Base-by-base conservation (phyloP, 192 early-diverging fungal genomes). In the Coemansia furcata region DNA sequence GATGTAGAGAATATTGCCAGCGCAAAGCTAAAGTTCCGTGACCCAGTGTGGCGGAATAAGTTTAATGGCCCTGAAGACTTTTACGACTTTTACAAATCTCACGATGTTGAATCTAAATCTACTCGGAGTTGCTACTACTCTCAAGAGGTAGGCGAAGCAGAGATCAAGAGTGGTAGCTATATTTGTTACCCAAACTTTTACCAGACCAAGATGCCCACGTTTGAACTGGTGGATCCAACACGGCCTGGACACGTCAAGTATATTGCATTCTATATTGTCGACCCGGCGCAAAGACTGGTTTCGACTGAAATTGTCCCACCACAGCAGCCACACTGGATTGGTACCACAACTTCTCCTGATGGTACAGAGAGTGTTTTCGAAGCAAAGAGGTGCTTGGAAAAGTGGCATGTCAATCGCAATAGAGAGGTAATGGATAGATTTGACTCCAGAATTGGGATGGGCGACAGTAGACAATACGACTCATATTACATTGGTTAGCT, bases 1-100 rank as follows among this genome's bases (percentile, higher is more conserved):
- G 82, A 85, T 44, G 68, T 87, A 0, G 85, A 86, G n/a, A 91
- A 93, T 80, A 87, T 92, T 57, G 86, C 85, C 29, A 75, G 81
- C 2, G 79, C 84, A 10, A 73, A 78, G 1, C 82, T 91, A 26
- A 58, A 61, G 1, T 93, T 93, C 74, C 87, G 87, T n/a, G 74
- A 44, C 7, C 58, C 57, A 7, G 52, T 54, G 19, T 26, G 17
- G 29, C 8, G 12, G 6, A 12, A 29, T n/a, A 0, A 14, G 11
- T 32, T 54, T 9, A 8, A 3, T 5, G 0, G 14, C 12, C 29
- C 52, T 54, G 2, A 9, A 2, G 10, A 54, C 4, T 12, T 9
- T 10, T 0, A 4, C 10, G 6, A 54, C 12, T 54, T 54, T 32
- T 54, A 29, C 10, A 7, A 6, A 9, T 6, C 52, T 23, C 52